Conservation (phyloP, 805 yeast species). For the Ogataea chonburiensis region DNA sequence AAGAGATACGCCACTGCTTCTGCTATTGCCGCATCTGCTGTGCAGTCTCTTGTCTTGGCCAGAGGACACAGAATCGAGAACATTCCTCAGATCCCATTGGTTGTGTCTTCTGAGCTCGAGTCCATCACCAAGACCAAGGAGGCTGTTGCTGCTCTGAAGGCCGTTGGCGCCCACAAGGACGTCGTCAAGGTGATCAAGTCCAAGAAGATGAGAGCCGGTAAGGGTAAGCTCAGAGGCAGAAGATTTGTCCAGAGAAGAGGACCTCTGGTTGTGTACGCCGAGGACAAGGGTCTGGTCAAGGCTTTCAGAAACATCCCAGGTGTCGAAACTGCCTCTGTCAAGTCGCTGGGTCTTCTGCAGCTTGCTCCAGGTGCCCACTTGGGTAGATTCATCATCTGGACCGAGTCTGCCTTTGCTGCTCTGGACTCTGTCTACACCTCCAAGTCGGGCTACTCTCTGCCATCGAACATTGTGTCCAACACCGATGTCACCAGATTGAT, state of each 20-base stretch:
- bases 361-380: constrained; percentile 99
- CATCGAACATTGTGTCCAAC: constrained; percentile 91
- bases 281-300: constrained; percentile 96
- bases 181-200: constrained; percentile 97
- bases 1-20: constrained; percentile 99
- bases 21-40: constrained; percentile 98
- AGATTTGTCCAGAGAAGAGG: constrained; percentile 99
- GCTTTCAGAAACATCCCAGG: constrained; percentile 99
- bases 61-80: constrained; percentile 99
- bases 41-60: constrained; percentile 96
- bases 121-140: constrained; percentile 95
- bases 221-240: constrained; percentile 99
- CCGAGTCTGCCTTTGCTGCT: constrained; percentile 96
- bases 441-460: constrained; percentile 89
- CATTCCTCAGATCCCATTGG: constrained; percentile 97
- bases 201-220: constrained; percentile 99
- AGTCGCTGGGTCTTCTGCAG: constrained; percentile 91
- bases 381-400: constrained; percentile 99
- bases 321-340: constrained; percentile 94
- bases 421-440: constrained; percentile 98
- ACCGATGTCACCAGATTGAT: constrained; percentile 95
- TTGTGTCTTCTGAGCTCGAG: constrained; percentile 91
- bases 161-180: constrained; percentile 98
- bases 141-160: constrained; percentile 96
- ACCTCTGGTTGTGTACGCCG: constrained; percentile 96